A percentile compares a stretch with the other conserved stretches of the same genome.
Evolutionary conservation across 1,139 yeast genomes (phyloP).

Genomic region (Ogataea hybrid): DNA sequence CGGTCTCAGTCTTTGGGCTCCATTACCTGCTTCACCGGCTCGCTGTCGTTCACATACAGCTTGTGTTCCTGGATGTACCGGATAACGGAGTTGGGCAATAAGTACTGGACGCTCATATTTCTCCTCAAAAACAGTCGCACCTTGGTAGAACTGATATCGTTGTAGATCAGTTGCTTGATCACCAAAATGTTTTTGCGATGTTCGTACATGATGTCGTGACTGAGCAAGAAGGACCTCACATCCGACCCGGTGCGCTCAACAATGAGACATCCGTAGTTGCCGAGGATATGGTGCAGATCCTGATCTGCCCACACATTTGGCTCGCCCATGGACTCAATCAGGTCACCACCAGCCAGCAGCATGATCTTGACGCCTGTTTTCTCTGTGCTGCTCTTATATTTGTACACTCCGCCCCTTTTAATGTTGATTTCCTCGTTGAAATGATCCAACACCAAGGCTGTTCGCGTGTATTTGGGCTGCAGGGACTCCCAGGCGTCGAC

Average conservation of each 20-base stretch:
- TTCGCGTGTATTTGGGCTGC: constrained; percentile 87
- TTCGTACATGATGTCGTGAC: constrained; percentile 97
- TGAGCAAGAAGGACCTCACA: constrained; percentile 83
- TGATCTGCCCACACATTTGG: constrained; percentile 99
- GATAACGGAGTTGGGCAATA: constrained; percentile 91
- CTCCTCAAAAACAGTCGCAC: constrained; percentile 88
- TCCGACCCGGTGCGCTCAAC: constrained; percentile 97
- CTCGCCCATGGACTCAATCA: constrained; percentile 99
- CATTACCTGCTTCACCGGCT: constrained; percentile 92
- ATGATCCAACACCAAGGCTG: constrained; percentile 94
- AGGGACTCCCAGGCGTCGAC: constrained; percentile 99
- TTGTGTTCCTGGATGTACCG: constrained; percentile 92
- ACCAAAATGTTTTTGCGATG: constrained; percentile 91
- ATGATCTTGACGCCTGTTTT: constrained; percentile 78
- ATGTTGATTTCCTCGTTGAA: constrained; percentile 94
- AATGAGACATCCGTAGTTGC: constrained; percentile 92
- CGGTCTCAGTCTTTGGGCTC: constrained; percentile 35
- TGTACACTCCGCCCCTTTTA: constrained; percentile 81
- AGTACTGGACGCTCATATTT: constrained; percentile 95
- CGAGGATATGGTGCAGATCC: constrained; percentile 92
- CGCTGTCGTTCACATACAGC: constrained; percentile 78
- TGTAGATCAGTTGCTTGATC: constrained; percentile 91
- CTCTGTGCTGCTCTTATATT: constrained; percentile 65
- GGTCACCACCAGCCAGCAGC: constrained; percentile 97
- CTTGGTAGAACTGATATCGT: constrained; percentile 93